Percentiles rank a stretch among this genome's conserved stretches.
Evolutionary conservation across 176 grass and related monocot genomes (phyloP).

Genomic region (Eleusine indica): DNA sequence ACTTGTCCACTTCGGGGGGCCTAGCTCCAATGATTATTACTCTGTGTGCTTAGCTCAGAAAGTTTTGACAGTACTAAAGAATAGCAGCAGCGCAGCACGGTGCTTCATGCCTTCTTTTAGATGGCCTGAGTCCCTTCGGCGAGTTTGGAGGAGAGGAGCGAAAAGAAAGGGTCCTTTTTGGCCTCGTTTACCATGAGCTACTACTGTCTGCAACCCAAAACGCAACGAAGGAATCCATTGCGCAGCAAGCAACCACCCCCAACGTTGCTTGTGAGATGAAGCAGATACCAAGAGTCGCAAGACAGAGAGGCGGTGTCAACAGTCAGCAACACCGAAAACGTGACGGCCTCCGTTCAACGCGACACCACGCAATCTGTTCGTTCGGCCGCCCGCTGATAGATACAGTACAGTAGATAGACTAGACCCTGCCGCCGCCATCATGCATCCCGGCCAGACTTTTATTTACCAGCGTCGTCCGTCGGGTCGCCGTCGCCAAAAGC

Average conservation of each 20-base stretch:
- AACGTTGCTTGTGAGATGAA: neutral
- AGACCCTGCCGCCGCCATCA: neutral
- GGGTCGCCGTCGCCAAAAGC: neutral
- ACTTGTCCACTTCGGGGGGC: slow-evolving; percentile 11
- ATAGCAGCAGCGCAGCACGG: neutral
- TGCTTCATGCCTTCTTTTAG: neutral
- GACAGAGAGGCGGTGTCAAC: too few relatives aligned
- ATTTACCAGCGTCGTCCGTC: neutral
- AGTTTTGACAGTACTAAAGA: neutral
- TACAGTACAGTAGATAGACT: too few relatives aligned
- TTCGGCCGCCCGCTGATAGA: neutral
- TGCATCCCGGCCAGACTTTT: neutral
- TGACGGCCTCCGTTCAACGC: neutral
- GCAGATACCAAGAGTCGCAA: too few relatives aligned
- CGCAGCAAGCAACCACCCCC: neutral
- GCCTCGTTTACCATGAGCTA: neutral
- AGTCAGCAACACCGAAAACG: neutral
- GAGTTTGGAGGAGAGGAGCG: neutral
- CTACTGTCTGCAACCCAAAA: neutral
- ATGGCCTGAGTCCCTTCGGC: neutral
- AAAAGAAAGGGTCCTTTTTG: neutral
- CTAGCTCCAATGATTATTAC: slow-evolving; percentile 21
- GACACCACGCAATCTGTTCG: neutral
- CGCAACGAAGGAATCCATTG: neutral
- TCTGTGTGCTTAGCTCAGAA: slow-evolving; percentile 18